Conservation (phyloP, 805 yeast genomes). For the Barnettozyma botsteinii region DNA sequence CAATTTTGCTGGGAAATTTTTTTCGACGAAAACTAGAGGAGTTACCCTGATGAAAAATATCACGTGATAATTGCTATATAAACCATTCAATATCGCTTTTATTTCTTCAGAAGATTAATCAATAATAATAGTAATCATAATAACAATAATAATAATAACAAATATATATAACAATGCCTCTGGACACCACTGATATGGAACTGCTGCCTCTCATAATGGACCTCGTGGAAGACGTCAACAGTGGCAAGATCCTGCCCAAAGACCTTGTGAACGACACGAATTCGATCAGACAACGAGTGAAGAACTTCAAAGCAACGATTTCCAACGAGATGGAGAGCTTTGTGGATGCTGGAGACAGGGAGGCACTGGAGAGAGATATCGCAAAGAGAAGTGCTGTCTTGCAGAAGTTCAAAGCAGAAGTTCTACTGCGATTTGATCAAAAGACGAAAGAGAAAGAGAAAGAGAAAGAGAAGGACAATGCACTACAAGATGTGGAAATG, state of each 20-base stretch:
- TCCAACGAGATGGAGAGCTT: constrained; percentile 4
- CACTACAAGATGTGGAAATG: too few relatives aligned
- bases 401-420: constrained; percentile 3
- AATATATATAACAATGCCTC: background rate
- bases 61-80: background rate
- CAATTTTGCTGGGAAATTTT: too few relatives aligned
- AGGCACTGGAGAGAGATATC: constrained; percentile 1
- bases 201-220: constrained; percentile 37
- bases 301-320: constrained; percentile 1
- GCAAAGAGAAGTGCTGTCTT: background rate
- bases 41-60: background rate
- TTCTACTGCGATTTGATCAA: background rate
- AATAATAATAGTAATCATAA: too few relatives aligned
- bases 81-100: too few relatives aligned
- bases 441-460: background rate
- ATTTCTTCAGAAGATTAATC: too few relatives aligned
- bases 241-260: constrained; percentile 36
- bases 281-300: constrained; percentile 26
- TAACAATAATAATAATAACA: background rate
- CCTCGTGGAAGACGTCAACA: constrained; percentile 33
- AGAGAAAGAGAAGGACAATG: too few relatives aligned
- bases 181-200: constrained; percentile 23
- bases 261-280: constrained; percentile 38
- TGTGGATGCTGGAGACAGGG: constrained; percentile 6
- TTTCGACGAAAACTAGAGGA: background rate